Evolutionary conservation across 2,329 filamentous ascomycete genomes (phyloP), one percentile per base, ranked within the genome.

Genomic region (Lasiodiplodia sp.): DNA sequence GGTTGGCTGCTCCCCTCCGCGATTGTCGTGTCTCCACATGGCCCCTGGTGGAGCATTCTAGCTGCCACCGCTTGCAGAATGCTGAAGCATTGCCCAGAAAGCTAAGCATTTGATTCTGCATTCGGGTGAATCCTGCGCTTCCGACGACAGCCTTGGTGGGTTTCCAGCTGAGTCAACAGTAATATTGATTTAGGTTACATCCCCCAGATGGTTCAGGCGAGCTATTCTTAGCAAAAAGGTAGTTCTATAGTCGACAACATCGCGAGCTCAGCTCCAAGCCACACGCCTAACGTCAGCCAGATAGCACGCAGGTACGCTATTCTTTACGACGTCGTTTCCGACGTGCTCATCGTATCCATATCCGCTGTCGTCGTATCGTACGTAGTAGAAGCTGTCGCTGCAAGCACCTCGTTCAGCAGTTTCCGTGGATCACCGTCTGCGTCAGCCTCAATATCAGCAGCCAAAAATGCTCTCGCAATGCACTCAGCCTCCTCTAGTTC

Each of bases 401-500:
- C 62, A 11, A 84, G 71, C 34, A 85, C 74, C 21, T 82, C 76
- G 5, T 77, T 75, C 10, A 85, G 71, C 8, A 78, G 69, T n/a
- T 53, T 70, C 56, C 77, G 77, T 3, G 82, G 78, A 56, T 80
- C 72, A 0, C 38, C 68, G 21, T 76, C 70, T 28, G 69, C 71
- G 21, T n/a, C 58, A 28, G 23, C 14, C 14, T 23, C 66, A n/a
- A 80, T 71, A 34, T 83, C 79, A 11, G 77, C 73, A 53, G 76
- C 75, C 2, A 85, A 75, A 53, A 85, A 84, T 3, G 78, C 74
- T 37, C 82, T 76, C 18, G 82, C 82, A 60, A 83, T 80, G 23
- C 73, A 73, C 70, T 84, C 83, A 28, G 94, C 93, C 71, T 87
- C 82, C 72, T 89, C 85, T n/a, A 97, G 83, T 47, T 87, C 86